Percentiles rank a stretch among this genome's conserved stretches.
phyloP scores from a whole-genome alignment of 257 asterid genomes.

The Rehmannia glutinosa region DNA sequence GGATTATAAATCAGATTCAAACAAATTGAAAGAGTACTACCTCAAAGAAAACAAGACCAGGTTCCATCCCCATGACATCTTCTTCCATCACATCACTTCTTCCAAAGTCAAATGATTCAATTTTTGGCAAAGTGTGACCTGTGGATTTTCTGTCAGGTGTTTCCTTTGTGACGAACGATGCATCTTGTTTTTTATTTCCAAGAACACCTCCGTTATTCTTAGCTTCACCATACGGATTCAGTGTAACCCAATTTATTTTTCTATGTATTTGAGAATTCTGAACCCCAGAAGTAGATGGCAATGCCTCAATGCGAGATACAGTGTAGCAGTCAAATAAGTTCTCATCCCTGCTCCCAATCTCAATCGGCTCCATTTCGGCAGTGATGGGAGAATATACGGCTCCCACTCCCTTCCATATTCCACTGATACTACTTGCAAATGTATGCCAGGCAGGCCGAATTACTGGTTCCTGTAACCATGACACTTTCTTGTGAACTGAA shows the following conservation, averaged over 20 bases:
- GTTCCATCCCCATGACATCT: slow-evolving; percentile 91
- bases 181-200: slow-evolving; percentile 21
- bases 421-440: slow-evolving; percentile 89
- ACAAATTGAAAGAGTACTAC: slow-evolving; percentile 30
- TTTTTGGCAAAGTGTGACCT: slow-evolving; percentile 49
- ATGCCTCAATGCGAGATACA: slow-evolving; percentile 51
- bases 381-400: slow-evolving; percentile 93
- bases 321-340: slow-evolving; percentile 89
- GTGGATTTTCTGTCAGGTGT: slow-evolving; percentile 21
- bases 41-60: slow-evolving; percentile 98
- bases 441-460: slow-evolving; percentile 91
- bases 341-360: slow-evolving; percentile 64
- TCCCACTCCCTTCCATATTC: slow-evolving; percentile 99
- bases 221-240: slow-evolving; percentile 84
- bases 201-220: slow-evolving; percentile 33
- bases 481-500: background rate
- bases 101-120: slow-evolving; percentile 76
- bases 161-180: slow-evolving; percentile 21
- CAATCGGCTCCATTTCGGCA: slow-evolving; percentile 97
- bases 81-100: slow-evolving; percentile 93
- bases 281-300: slow-evolving; percentile 43
- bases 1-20: background rate
- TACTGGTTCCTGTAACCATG: slow-evolving; percentile 77
- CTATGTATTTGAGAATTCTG: slow-evolving; percentile 61
- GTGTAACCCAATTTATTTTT: slow-evolving; percentile 77